Conservation (phyloP, 192 early-diverging fungal species). For the Geosiphon pyriformis region DNA sequence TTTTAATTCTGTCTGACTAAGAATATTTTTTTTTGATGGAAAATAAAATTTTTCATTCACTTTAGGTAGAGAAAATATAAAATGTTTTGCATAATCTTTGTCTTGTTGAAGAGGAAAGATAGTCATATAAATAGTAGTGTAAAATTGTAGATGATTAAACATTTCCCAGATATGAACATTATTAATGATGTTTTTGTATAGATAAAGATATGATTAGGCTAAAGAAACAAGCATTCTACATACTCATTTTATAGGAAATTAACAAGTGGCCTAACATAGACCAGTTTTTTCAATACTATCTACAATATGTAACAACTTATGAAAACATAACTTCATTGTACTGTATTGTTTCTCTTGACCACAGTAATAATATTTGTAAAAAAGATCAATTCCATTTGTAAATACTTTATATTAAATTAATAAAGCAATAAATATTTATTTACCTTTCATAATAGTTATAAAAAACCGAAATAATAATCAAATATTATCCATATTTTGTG, state of each 20-base stretch:
- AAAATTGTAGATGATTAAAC: conserved; percentile 6
- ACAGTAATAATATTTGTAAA: background rate
- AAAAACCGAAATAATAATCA: background rate
- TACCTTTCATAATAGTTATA: conserved; percentile 3
- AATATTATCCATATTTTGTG: background rate
- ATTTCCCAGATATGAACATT: background rate
- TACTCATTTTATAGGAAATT: background rate
- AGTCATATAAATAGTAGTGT: background rate
- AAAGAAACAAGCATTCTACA: background rate
- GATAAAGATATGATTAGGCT: conserved; percentile 1
- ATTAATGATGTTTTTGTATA: background rate
- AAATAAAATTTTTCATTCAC: background rate
- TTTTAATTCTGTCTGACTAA: background rate
- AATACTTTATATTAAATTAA: too few species aligned
- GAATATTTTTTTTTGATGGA: conserved; percentile 1
- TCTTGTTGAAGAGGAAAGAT: background rate
- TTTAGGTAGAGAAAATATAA: conserved; percentile 1
- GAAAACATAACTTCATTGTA: conserved; percentile 2
- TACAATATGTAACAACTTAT: conserved; percentile 1
- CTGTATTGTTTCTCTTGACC: background rate
- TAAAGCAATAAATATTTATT: too few species aligned
- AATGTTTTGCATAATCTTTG: background rate
- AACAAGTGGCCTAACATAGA: background rate
- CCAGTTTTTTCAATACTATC: conserved; percentile 1
- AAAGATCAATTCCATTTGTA: too few species aligned